phyloP scores from a whole-genome alignment of 2,329 filamentous ascomycete species.

The Leptographium galeiforme region DNA sequence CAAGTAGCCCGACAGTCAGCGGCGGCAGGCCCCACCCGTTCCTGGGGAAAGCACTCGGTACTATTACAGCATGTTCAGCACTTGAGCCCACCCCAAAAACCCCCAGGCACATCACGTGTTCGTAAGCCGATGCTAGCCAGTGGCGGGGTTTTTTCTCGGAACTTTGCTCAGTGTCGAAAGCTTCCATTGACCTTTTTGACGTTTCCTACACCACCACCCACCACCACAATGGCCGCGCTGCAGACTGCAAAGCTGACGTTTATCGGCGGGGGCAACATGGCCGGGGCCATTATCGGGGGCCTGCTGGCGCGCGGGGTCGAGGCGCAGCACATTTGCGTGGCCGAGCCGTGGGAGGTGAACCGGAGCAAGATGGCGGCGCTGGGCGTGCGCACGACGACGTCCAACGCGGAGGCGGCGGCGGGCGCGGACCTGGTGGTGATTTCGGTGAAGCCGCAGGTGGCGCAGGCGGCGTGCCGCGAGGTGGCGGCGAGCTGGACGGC shows the following conservation, averaged over 20 bases:
- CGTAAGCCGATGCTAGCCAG: no score
- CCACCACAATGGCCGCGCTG: constrained; percentile 12
- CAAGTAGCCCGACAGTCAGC: no score
- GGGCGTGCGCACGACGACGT: constrained; percentile 31
- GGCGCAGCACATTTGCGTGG: constrained; percentile 31
- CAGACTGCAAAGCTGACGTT: constrained; percentile 22
- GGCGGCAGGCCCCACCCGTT: no score
- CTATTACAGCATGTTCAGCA: no score
- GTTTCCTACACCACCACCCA: neutral
- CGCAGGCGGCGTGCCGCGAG: constrained; percentile 32
- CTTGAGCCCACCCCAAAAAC: no score
- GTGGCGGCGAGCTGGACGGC: constrained; percentile 24
- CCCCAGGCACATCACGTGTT: no score
- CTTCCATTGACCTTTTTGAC: no score
- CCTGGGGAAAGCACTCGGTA: no score
- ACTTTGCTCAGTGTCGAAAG: no score
- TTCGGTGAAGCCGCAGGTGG: constrained; percentile 38
- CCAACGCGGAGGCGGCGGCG: constrained; percentile 29
- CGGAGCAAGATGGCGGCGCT: constrained; percentile 31
- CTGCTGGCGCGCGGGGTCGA: constrained; percentile 28
- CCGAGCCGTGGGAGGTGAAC: constrained; percentile 40
- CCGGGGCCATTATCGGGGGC: constrained; percentile 36
- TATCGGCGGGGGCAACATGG: constrained; percentile 38
- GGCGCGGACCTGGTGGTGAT: constrained; percentile 33
- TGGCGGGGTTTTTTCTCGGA: no score